Conservation (phyloP, 371 early-diverging fungal genomes). For the Chytridium lagenaria region DNA sequence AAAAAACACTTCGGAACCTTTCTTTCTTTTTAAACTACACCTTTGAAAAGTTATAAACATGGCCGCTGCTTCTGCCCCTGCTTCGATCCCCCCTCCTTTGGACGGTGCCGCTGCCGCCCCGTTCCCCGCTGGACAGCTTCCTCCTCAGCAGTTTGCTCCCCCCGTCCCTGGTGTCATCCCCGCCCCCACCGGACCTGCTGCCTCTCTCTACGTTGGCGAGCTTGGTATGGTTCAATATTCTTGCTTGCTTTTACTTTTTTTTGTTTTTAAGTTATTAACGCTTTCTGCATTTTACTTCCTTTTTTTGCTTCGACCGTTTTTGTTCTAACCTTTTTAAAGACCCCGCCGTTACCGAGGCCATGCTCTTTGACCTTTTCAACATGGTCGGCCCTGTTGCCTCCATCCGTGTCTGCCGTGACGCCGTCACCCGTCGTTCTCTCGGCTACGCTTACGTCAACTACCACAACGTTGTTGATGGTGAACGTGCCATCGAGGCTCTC, state of each 20-base stretch:
- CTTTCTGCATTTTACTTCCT: not conserved
- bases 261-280: not conserved
- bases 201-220: constrained; percentile 66
- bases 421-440: constrained; percentile 94
- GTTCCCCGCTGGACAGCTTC: constrained; percentile 26
- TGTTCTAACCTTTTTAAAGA: constrained; percentile 52
- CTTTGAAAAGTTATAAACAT: not conserved
- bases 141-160: constrained; percentile 19
- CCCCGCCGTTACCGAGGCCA: constrained; percentile 94
- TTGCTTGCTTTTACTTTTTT: too few relatives aligned
- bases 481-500: constrained; percentile 91
- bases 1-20: constrained; percentile 5
- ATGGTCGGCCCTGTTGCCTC: constrained; percentile 94
- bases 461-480: constrained; percentile 61
- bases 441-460: constrained; percentile 99
- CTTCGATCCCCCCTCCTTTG: constrained; percentile 26
- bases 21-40: not conserved
- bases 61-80: constrained; percentile 43
- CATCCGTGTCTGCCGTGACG: constrained; percentile 98
- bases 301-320: constrained; percentile 1
- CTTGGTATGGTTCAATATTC: constrained; percentile 42
- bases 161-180: constrained; percentile 30
- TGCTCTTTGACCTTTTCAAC: constrained; percentile 97
- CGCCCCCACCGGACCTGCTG: constrained; percentile 46
- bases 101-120: constrained; percentile 21